phyloP scores from a whole-genome alignment of 768 basidiomycete genomes.

The Pleurotus salmoneostramineus region DNA sequence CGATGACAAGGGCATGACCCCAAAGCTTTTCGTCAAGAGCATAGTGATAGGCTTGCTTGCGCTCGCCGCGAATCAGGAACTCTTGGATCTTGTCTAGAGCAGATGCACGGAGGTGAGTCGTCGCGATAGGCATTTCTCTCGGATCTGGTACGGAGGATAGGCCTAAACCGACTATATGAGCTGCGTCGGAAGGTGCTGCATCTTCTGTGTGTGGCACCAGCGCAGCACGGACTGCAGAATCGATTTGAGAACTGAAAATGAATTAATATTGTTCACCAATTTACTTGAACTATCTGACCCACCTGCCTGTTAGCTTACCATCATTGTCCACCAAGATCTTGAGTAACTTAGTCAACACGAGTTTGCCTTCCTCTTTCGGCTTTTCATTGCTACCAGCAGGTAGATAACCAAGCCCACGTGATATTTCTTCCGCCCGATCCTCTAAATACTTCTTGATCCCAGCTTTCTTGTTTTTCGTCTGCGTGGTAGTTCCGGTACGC shows the following conservation, averaged over 20 bases:
- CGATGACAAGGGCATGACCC: constrained; percentile 94
- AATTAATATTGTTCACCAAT: not conserved
- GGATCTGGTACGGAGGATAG: constrained; percentile 17
- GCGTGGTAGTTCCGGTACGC: constrained; percentile 57
- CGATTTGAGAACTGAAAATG: constrained; percentile 49
- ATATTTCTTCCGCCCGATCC: constrained; percentile 71
- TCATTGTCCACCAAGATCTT: constrained; percentile 86
- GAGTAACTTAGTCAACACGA: constrained; percentile 69
- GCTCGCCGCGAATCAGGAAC: constrained; percentile 79
- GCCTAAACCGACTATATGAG: constrained; percentile 16
- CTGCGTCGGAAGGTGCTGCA: constrained; percentile 13
- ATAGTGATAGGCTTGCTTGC: constrained; percentile 81
- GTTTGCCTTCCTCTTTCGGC: constrained; percentile 68
- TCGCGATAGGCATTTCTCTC: constrained; percentile 52
- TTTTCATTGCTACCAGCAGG: constrained; percentile 45
- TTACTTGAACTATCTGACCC: constrained; percentile 23
- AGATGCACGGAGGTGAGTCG: constrained; percentile 56
- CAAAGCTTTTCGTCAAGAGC: constrained; percentile 88
- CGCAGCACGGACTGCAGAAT: constrained; percentile 69
- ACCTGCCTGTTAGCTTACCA: constrained; percentile 86
- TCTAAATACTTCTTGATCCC: constrained; percentile 75
- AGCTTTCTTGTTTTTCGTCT: constrained; percentile 81
- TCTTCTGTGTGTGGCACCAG: constrained; percentile 56
- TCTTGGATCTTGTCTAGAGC: constrained; percentile 75
- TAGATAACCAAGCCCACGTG: constrained; percentile 72